phyloP scores from a whole-genome alignment of 2,329 filamentous ascomycete species.

The Zelopaecilomyces penicillatus region DNA sequence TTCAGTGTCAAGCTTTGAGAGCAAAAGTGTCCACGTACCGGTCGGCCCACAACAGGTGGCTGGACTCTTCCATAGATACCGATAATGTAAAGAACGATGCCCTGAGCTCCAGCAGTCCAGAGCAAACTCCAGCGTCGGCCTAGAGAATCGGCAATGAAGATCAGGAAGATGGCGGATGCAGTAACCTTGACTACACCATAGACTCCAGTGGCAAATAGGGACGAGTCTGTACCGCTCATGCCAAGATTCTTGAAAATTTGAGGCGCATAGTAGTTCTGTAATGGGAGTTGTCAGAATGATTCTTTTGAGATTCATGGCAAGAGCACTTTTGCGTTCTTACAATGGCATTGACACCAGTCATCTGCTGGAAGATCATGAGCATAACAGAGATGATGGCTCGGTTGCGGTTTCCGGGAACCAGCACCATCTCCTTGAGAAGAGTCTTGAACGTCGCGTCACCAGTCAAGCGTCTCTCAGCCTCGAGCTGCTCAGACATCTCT shows the following conservation, averaged over 20 bases:
- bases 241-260: constrained; percentile 61
- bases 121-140: constrained; percentile 53
- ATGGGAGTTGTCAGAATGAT: background rate
- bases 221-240: constrained; percentile 44
- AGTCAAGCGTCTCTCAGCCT: constrained; percentile 50
- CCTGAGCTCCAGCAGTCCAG: constrained; percentile 57
- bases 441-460: constrained; percentile 46
- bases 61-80: constrained; percentile 60
- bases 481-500: constrained; percentile 54
- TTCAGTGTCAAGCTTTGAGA: background rate
- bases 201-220: constrained; percentile 64
- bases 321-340: constrained; percentile 12
- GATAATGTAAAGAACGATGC: constrained; percentile 57
- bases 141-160: constrained; percentile 61
- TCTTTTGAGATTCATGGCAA: background rate
- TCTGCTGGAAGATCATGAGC: constrained; percentile 61
- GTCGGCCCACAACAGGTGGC: constrained; percentile 43
- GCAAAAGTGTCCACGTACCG: constrained; percentile 24
- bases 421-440: constrained; percentile 56
- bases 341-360: constrained; percentile 53
- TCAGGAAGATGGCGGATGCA: constrained; percentile 54
- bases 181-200: constrained; percentile 65
- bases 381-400: constrained; percentile 54
- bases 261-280: constrained; percentile 57
- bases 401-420: constrained; percentile 52